phyloP scores from a whole-genome alignment of 148 eudicot species.

The Chenopodium suecicum region DNA sequence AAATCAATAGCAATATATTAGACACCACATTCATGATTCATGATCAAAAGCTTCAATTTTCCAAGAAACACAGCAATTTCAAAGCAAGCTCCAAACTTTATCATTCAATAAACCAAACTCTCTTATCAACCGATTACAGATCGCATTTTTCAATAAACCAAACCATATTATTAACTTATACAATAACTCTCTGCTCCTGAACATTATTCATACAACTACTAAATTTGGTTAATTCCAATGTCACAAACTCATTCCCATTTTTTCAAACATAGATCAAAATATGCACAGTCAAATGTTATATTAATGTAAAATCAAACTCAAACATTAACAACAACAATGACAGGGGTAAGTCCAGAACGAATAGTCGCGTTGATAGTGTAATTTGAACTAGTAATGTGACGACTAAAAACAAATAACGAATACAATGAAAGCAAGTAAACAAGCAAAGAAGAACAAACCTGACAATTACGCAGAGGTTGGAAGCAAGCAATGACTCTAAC shows the following conservation, averaged over 20 bases:
- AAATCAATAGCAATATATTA: conserved; percentile 20
- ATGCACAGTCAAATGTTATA: too few species aligned
- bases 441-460: conserved; percentile 43
- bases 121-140: background rate
- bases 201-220: background rate
- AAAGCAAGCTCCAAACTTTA: background rate
- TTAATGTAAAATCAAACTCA: background rate
- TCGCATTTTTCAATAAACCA: background rate
- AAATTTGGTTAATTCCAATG: too few species aligned
- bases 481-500: conserved; percentile 97
- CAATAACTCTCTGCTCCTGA: background rate
- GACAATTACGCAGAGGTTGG: conserved; percentile 92
- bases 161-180: background rate
- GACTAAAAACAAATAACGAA: too few species aligned
- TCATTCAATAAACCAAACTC: background rate
- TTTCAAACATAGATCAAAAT: background rate
- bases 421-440: background rate
- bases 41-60: background rate
- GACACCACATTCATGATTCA: conserved; percentile 16
- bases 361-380: background rate
- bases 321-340: background rate
- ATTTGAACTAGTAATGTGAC: background rate
- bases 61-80: background rate
- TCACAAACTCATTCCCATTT: background rate
- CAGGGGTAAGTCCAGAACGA: background rate